phyloP scores from a whole-genome alignment of 495 filamentous ascomycete species.

The Aspergillus cavernicola region DNA sequence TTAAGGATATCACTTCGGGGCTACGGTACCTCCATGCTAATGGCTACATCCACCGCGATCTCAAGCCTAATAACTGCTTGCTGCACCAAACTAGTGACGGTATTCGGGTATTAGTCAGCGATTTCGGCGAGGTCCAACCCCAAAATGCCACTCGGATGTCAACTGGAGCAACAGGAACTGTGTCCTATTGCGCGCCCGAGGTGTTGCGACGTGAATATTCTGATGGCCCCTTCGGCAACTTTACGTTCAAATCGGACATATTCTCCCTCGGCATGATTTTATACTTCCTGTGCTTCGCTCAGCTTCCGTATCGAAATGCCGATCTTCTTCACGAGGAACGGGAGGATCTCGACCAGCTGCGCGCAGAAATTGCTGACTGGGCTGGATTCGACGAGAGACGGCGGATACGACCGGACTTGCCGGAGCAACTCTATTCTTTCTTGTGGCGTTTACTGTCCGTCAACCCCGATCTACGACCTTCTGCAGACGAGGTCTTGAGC shows the following conservation, averaged over 20 bases:
- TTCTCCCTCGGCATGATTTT: slow-evolving; percentile 98
- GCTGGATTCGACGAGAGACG: slow-evolving; percentile 76
- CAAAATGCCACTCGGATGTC: slow-evolving; percentile 76
- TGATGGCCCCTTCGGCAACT: slow-evolving; percentile 77
- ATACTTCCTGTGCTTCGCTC: slow-evolving; percentile 93
- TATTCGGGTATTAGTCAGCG: slow-evolving; percentile 81
- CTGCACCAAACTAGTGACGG: slow-evolving; percentile 69
- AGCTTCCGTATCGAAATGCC: slow-evolving; percentile 79
- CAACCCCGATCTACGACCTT: slow-evolving; percentile 72
- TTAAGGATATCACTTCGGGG: slow-evolving; percentile 91
- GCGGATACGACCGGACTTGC: slow-evolving; percentile 72
- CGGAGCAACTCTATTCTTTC: slow-evolving; percentile 79
- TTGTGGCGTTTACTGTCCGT: slow-evolving; percentile 76
- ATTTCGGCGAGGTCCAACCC: slow-evolving; percentile 92
- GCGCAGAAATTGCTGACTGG: slow-evolving; percentile 85
- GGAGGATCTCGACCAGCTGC: slow-evolving; percentile 86
- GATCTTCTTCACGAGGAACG: slow-evolving; percentile 81
- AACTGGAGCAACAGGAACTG: slow-evolving; percentile 90
- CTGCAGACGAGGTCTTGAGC: slow-evolving; percentile 80
- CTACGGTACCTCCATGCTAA: slow-evolving; percentile 87
- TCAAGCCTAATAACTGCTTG: slow-evolving; percentile 96
- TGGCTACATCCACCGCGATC: slow-evolving; percentile 92
- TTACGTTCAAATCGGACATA: slow-evolving; percentile 92
- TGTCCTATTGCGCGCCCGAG: slow-evolving; percentile 96
- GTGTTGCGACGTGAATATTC: slow-evolving; percentile 68